These are phyloP conservation scores for Trifolium pratense DNA, from an alignment of 306 rosid genomes.

Conservation along the genomic window DNA sequence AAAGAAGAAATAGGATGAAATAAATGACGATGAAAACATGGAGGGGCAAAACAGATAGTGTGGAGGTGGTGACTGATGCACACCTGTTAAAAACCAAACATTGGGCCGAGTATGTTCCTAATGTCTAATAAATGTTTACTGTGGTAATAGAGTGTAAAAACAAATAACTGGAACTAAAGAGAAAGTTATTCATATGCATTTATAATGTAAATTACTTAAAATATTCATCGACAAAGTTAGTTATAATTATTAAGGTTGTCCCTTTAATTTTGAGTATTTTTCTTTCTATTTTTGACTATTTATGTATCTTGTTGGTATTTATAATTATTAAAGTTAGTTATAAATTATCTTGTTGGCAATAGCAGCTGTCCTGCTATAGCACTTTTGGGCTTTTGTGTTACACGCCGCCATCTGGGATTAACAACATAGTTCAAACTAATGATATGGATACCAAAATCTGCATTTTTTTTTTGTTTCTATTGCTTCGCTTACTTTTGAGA, in stretches of 20 bases:
- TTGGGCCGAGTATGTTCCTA: not conserved
- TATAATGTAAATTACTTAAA: not conserved
- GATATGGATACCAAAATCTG: constrained; percentile 21
- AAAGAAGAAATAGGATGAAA: not conserved
- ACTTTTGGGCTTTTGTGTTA: not conserved
- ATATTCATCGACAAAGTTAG: not conserved
- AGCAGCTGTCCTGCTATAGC: not conserved
- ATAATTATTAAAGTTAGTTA: not conserved
- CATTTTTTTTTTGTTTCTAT: not conserved
- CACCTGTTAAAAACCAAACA: not conserved
- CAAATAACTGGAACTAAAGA: not conserved
- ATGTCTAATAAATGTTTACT: not conserved
- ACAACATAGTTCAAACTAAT: not conserved
- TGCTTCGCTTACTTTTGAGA: not conserved
- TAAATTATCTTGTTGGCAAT: not conserved
- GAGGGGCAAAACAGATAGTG: not conserved
- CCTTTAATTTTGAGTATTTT: not conserved
- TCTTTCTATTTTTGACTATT: not conserved
- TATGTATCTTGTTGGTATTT: not conserved
- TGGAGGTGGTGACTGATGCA: not conserved
- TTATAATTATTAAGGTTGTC: not conserved
- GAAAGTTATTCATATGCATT: not conserved
- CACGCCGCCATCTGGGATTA: not conserved
- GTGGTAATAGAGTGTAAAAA: not conserved
- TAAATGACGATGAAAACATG: not conserved